These are phyloP conservation scores for Pleoardoris graminearum DNA, from an alignment of 2,329 filamentous ascomycete species.

Conservation along the genomic window DNA sequence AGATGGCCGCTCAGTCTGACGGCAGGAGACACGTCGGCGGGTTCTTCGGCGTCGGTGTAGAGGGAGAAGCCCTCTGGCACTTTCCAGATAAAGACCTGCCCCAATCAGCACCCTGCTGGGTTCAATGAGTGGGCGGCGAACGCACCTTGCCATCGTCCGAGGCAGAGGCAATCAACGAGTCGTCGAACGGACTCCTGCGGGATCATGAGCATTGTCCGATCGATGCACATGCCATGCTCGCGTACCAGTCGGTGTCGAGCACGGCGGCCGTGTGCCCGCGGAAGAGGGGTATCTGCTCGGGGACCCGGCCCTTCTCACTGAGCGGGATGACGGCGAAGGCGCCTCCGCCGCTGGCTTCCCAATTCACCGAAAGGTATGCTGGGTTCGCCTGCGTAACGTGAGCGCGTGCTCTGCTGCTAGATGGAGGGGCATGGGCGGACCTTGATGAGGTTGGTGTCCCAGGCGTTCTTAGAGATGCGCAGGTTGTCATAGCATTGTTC, in stretches of 20 bases:
- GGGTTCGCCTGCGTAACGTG: constrained; percentile 74
- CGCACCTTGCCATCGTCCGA: constrained; percentile 89
- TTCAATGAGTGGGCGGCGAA: neutral
- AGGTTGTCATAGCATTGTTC: constrained; percentile 99
- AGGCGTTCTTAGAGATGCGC: constrained; percentile 95
- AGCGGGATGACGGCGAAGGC: constrained; percentile 95
- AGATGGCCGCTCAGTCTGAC: constrained; percentile 85
- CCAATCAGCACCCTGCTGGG: constrained; percentile 16
- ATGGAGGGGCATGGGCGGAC: constrained; percentile 55
- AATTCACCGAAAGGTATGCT: constrained; percentile 95
- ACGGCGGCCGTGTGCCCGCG: constrained; percentile 94
- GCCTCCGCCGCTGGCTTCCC: constrained; percentile 93
- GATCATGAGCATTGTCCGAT: constrained; percentile 19
- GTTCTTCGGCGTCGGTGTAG: constrained; percentile 80
- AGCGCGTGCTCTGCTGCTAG: constrained; percentile 26
- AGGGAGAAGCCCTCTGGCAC: constrained; percentile 87
- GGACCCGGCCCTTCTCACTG: constrained; percentile 84
- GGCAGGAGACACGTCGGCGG: constrained; percentile 77
- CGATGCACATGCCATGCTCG: neutral
- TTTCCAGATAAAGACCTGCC: constrained; percentile 84
- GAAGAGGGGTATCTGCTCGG: constrained; percentile 92
- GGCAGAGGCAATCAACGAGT: constrained; percentile 86
- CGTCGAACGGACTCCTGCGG: constrained; percentile 90
- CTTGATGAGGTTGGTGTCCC: constrained; percentile 98
- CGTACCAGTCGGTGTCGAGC: constrained; percentile 92